Conservation (phyloP, 164 flowering plant species). For the Magnolia changhungtana region DNA sequence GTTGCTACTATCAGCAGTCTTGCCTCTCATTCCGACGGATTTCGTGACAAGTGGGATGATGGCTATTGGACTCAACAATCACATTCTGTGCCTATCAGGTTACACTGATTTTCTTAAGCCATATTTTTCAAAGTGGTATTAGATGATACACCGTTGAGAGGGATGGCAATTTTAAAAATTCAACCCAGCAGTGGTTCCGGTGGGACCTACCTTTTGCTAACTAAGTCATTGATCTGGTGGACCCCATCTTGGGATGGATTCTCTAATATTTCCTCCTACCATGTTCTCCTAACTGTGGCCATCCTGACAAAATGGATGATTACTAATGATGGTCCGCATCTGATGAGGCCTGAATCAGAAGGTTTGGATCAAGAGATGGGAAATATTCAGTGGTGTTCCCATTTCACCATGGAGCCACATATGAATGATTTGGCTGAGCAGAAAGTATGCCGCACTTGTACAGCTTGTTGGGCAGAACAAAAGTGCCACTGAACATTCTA, state of each 20-base stretch:
- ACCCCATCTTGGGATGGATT: not conserved
- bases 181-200: not conserved
- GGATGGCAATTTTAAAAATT: not conserved
- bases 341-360: too few species aligned
- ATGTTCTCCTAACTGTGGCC: too few species aligned
- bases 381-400: too few species aligned
- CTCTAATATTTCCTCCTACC: not conserved
- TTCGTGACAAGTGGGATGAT: slow-evolving; percentile 74
- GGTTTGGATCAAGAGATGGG: too few species aligned
- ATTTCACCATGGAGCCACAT: too few species aligned
- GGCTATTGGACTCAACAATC: slow-evolving; percentile 45
- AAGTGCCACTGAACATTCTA: not conserved
- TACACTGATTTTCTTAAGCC: not conserved
- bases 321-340: too few species aligned
- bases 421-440: too few species aligned
- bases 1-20: slow-evolving; percentile 21
- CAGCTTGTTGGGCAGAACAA: not conserved
- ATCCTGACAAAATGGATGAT: too few species aligned
- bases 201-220: not conserved
- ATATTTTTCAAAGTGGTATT: not conserved
- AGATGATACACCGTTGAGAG: not conserved
- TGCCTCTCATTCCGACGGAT: slow-evolving; percentile 35
- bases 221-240: not conserved
- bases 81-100: not conserved
- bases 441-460: not conserved